A percentile compares a stretch with the other conserved stretches of the same genome.
Conservation (phyloP, 768 basidiomycete species). For the Tricholoma flavovirens region DNA sequence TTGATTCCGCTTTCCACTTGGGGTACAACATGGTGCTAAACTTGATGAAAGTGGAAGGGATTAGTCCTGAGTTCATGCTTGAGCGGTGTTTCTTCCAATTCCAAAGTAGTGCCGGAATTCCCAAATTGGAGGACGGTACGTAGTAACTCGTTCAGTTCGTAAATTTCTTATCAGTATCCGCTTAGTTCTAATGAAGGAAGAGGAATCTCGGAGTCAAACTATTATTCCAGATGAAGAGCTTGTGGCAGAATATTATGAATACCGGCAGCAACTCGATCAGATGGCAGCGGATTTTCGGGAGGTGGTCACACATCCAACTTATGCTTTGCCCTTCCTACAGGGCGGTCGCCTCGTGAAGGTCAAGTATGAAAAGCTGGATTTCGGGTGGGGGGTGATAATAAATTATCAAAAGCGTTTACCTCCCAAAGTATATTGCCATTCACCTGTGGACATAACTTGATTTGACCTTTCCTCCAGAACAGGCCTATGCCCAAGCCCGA, state of each 20-base stretch:
- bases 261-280: constrained; percentile 88
- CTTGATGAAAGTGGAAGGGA: constrained; percentile 96
- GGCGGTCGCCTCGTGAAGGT: constrained; percentile 90
- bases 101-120: constrained; percentile 91
- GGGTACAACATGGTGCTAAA: constrained; percentile 99
- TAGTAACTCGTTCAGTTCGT: not conserved
- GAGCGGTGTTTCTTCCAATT: constrained; percentile 98
- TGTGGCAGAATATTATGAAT: constrained; percentile 88
- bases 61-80: constrained; percentile 97
- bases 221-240: constrained; percentile 79
- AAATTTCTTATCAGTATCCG: constrained; percentile 5
- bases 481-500: constrained; percentile 63
- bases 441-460: not conserved
- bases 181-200: constrained; percentile 70
- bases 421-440: constrained; percentile 56
- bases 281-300: constrained; percentile 84
- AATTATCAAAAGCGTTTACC: constrained; percentile 85
- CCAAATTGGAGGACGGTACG: constrained; percentile 76
- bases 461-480: constrained; percentile 35
- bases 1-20: constrained; percentile 97
- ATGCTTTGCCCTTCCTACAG: constrained; percentile 91
- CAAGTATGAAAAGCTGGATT: constrained; percentile 80
- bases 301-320: constrained; percentile 92
- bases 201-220: constrained; percentile 56
- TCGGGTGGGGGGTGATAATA: constrained; percentile 94